A percentile compares a stretch with the other conserved stretches of the same genome.
These are phyloP conservation scores for Kokia cookei DNA, from an alignment of 441 rosid species.

Conservation along the genomic window DNA sequence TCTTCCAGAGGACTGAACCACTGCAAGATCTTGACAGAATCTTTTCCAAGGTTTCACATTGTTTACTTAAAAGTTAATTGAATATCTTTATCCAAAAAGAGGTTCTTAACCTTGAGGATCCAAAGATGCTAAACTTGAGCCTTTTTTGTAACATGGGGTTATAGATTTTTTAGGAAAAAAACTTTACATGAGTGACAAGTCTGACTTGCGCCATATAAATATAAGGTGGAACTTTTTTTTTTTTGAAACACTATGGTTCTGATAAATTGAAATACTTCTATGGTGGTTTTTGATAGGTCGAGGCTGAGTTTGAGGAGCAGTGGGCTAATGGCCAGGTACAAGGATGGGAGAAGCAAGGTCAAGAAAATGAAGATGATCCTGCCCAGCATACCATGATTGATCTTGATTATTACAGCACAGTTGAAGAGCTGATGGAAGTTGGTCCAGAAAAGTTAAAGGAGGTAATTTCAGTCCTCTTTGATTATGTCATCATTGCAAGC, in stretches of 20 bases:
- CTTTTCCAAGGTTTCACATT: slow-evolving; percentile 58
- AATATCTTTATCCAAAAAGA: not conserved
- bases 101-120: not conserved
- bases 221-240: not conserved
- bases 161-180: not conserved
- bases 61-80: not conserved
- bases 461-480: slow-evolving; percentile 31
- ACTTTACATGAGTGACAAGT: not conserved
- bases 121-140: not conserved
- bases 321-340: slow-evolving; percentile 47
- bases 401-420: slow-evolving; percentile 86
- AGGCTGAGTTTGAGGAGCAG: slow-evolving; percentile 71
- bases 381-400: slow-evolving; percentile 48
- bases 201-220: not conserved
- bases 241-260: not conserved
- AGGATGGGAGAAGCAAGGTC: slow-evolving; percentile 59
- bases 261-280: not conserved
- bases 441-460: slow-evolving; percentile 93
- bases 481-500: not conserved
- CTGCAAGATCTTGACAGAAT: slow-evolving; percentile 92
- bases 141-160: not conserved
- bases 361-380: slow-evolving; percentile 53
- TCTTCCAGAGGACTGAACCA: slow-evolving; percentile 90
- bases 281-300: slow-evolving; percentile 44
- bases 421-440: slow-evolving; percentile 82